Evolutionary conservation across 2,329 filamentous ascomycete species (phyloP).

Genomic region (Amesomyces nigricolor): DNA sequence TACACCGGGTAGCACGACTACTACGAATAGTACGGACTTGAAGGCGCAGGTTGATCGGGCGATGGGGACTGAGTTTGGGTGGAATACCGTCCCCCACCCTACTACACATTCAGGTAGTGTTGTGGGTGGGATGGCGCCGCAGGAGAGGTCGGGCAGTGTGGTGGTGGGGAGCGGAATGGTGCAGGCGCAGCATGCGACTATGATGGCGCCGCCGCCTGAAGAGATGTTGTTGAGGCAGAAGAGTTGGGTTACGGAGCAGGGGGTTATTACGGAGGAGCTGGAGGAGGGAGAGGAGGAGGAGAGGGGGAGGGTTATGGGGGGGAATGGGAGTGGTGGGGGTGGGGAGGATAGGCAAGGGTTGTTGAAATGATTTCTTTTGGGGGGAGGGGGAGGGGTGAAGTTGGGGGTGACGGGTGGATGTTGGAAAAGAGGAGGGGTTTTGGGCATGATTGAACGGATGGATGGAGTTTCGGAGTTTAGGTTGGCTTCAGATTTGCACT

Average conservation of each 20-base stretch:
- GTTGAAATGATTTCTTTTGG: slow-evolving; percentile 1
- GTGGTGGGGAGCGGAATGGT: slow-evolving; percentile 20
- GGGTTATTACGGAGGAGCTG: slow-evolving; percentile 15
- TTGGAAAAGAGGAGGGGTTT: not conserved
- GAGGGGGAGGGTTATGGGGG: not conserved
- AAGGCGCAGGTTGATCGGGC: slow-evolving; percentile 30
- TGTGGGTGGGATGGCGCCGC: not conserved
- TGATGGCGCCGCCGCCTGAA: slow-evolving; percentile 5
- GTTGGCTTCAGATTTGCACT: too few species aligned
- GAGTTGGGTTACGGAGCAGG: slow-evolving; percentile 21
- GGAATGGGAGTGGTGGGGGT: not conserved
- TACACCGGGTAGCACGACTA: slow-evolving; percentile 25
- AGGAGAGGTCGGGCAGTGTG: slow-evolving; percentile 21
- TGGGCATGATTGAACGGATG: too few species aligned
- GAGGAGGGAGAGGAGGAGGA: slow-evolving; percentile 8
- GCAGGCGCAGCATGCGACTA: slow-evolving; percentile 5
- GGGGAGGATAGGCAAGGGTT: slow-evolving; percentile 11
- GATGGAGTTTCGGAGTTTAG: too few species aligned
- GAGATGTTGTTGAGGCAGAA: slow-evolving; percentile 18
- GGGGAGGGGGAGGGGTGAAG: too few species aligned
- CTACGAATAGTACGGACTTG: slow-evolving; percentile 12
- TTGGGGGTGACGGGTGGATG: not conserved
- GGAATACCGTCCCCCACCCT: slow-evolving; percentile 19
- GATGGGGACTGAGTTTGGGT: slow-evolving; percentile 33
- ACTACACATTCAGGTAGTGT: too few species aligned